Conservation (phyloP, 2,329 filamentous ascomycete species). For the Colletotrichum musae region DNA sequence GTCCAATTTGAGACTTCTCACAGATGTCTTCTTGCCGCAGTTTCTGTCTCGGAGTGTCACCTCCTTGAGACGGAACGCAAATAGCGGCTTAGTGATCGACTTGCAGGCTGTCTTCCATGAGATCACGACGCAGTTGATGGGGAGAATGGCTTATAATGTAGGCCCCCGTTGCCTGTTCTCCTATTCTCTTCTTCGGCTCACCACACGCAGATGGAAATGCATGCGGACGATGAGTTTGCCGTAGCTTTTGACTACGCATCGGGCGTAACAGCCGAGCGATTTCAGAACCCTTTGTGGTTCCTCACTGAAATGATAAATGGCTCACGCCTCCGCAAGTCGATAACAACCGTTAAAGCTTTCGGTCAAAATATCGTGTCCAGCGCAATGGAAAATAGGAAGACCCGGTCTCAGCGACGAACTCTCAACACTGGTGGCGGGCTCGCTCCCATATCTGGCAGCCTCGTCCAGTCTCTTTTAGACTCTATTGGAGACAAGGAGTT, state of each 20-base stretch:
- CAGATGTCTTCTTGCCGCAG: slow-evolving; percentile 69
- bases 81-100: slow-evolving; percentile 58
- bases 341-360: slow-evolving; percentile 67
- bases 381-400: slow-evolving; percentile 60
- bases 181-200: neutral
- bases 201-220: slow-evolving; percentile 71
- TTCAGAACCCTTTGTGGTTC: slow-evolving; percentile 76
- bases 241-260: slow-evolving; percentile 74
- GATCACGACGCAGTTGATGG: slow-evolving; percentile 76
- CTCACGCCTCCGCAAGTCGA: slow-evolving; percentile 61
- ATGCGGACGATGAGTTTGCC: slow-evolving; percentile 72
- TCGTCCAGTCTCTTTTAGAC: slow-evolving; percentile 74
- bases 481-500: slow-evolving; percentile 67
- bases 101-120: slow-evolving; percentile 74
- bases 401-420: neutral
- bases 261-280: slow-evolving; percentile 71
- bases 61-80: slow-evolving; percentile 52
- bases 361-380: slow-evolving; percentile 70
- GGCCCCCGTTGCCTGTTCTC: neutral
- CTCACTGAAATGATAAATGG: slow-evolving; percentile 70
- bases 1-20: slow-evolving; percentile 70
- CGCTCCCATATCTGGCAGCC: slow-evolving; percentile 63
- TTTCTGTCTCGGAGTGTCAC: slow-evolving; percentile 63
- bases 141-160: slow-evolving; percentile 76
- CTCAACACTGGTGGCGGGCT: slow-evolving; percentile 46